Percentiles rank a stretch among this genome's conserved stretches.
Evolutionary conservation across 2,329 filamentous ascomycete species (phyloP).

Genomic region (Cryphonectria carpinicola): DNA sequence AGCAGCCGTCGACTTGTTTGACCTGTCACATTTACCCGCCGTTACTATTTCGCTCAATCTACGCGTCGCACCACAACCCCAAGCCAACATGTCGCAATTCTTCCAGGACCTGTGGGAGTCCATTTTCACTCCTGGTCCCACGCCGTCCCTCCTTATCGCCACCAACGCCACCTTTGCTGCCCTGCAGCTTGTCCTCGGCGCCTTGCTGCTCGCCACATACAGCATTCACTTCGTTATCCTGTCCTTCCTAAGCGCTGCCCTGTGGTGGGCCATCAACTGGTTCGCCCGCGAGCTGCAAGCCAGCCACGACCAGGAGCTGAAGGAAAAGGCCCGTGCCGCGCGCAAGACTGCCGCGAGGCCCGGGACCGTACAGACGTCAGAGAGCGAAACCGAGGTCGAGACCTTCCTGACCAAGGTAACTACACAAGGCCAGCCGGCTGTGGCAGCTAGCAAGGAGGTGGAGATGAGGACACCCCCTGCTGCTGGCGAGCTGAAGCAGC

Average conservation of each 20-base stretch:
- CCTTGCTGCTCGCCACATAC: constrained; percentile 78
- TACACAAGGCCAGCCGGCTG: constrained; percentile 30
- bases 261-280: constrained; percentile 98
- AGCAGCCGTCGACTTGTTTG: neutral
- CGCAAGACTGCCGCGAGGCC: constrained; percentile 42
- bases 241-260: constrained; percentile 74
- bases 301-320: constrained; percentile 49
- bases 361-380: constrained; percentile 40
- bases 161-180: constrained; percentile 88
- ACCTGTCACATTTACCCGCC: neutral
- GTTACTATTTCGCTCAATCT: neutral
- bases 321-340: constrained; percentile 44
- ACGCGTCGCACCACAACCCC: neutral
- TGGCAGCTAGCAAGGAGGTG: constrained; percentile 46
- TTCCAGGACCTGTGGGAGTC: constrained; percentile 83
- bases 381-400: constrained; percentile 58
- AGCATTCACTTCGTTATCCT: constrained; percentile 89
- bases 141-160: constrained; percentile 82
- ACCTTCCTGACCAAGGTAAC: constrained; percentile 32
- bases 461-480: constrained; percentile 44
- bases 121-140: constrained; percentile 91
- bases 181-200: constrained; percentile 77
- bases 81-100: constrained; percentile 59
- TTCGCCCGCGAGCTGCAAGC: constrained; percentile 72
- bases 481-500: constrained; percentile 54